These are phyloP conservation scores for Ceratocystiopsis minuta DNA, from an alignment of 2,329 filamentous ascomycete species.

Conservation along the genomic window DNA sequence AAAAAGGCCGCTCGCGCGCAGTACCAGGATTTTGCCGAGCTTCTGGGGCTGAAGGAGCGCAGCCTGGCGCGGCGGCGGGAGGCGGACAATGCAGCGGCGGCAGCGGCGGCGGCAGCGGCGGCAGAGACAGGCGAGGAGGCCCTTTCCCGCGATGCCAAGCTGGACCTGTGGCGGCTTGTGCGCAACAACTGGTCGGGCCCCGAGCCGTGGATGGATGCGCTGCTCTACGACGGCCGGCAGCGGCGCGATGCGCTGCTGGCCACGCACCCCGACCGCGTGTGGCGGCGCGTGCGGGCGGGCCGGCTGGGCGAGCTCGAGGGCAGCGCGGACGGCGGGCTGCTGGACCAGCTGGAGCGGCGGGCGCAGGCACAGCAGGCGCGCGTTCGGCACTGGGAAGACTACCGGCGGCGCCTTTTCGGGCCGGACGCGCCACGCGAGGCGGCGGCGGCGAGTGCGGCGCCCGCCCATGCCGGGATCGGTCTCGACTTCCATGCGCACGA, in stretches of 20 bases:
- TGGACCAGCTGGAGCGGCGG: constrained; percentile 54
- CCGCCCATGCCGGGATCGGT: constrained; percentile 23
- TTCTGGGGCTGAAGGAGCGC: constrained; percentile 45
- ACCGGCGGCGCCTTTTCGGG: constrained; percentile 32
- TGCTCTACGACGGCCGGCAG: constrained; percentile 36
- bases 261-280: constrained; percentile 51
- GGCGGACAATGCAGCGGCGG: constrained; percentile 13
- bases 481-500: constrained; percentile 37
- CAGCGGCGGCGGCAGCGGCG: not conserved
- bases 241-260: constrained; percentile 41
- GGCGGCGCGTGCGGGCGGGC: constrained; percentile 46
- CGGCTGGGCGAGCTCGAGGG: constrained; percentile 35
- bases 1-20: constrained; percentile 41
- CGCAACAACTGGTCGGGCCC: constrained; percentile 65
- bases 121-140: constrained; percentile 12
- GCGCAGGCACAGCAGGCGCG: constrained; percentile 49
- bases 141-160: constrained; percentile 23
- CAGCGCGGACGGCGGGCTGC: constrained; percentile 26
- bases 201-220: constrained; percentile 51
- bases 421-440: constrained; percentile 4
- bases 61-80: constrained; percentile 37
- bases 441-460: constrained; percentile 11
- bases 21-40: constrained; percentile 44
- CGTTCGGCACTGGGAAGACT: constrained; percentile 56
- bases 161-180: constrained; percentile 40